Evolutionary conservation across 2,329 filamentous ascomycete genomes (phyloP).

Genomic region (Zymoseptoria tritici): DNA sequence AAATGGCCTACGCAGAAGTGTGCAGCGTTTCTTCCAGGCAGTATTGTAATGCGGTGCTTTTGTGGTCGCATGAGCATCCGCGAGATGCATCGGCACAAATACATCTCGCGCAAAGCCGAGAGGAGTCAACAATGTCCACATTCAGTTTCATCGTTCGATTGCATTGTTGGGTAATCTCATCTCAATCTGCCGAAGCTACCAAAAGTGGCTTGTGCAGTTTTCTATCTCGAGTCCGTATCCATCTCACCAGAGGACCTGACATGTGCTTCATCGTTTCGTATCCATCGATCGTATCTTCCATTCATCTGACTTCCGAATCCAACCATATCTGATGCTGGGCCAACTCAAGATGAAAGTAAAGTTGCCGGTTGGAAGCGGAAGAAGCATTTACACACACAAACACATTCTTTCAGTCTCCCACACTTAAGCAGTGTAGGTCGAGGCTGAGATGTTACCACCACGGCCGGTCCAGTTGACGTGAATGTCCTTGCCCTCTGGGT

Average conservation of each 20-base stretch:
- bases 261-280: neutral
- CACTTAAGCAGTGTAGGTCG: slow-evolving; percentile 88
- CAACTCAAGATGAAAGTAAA: neutral
- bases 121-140: no score
- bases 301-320: neutral
- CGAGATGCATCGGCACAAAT: no score
- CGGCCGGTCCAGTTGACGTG: slow-evolving; percentile 99
- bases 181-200: neutral
- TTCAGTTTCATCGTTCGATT: neutral
- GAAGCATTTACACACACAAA: neutral
- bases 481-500: slow-evolving; percentile 77
- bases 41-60: no score
- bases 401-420: neutral
- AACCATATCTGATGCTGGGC: neutral
- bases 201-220: neutral
- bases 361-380: neutral
- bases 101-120: no score
- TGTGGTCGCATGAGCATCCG: no score
- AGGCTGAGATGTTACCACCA: slow-evolving; percentile 93
- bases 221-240: neutral
- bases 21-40: no score
- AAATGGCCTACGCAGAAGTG: no score
- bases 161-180: neutral
- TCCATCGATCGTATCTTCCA: neutral
- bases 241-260: neutral